phyloP scores from a whole-genome alignment of 1,284 basidiomycete species.

The Heterobasidion occidentale region DNA sequence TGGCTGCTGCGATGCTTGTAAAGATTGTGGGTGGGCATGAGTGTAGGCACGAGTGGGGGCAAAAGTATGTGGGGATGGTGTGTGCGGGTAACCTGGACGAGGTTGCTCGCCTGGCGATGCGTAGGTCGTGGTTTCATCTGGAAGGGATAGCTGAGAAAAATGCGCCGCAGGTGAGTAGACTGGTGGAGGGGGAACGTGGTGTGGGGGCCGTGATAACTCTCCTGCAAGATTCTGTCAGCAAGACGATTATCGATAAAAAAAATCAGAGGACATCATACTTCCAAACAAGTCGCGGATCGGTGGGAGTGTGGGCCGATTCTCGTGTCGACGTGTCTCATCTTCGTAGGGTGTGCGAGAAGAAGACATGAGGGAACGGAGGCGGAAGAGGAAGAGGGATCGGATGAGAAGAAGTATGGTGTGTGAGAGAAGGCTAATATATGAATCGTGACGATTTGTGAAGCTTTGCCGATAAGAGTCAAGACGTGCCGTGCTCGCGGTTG shows the following conservation, averaged over 20 bases:
- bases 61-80: not conserved
- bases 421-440: slow-evolving; percentile 5
- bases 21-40: not conserved
- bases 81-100: not conserved
- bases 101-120: not conserved
- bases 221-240: slow-evolving; percentile 3
- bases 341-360: slow-evolving; percentile 27
- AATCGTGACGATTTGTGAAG: not conserved
- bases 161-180: slow-evolving; percentile 9
- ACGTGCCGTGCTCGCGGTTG: not conserved
- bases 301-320: slow-evolving; percentile 59
- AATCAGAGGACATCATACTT: slow-evolving; percentile 30
- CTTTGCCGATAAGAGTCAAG: not conserved
- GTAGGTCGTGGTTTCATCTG: slow-evolving; percentile 5
- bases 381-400: slow-evolving; percentile 7
- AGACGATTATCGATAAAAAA: not conserved
- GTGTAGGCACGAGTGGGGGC: not conserved
- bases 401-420: slow-evolving; percentile 9
- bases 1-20: not conserved
- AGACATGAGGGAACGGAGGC: slow-evolving; percentile 22
- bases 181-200: not conserved
- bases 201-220: slow-evolving; percentile 12
- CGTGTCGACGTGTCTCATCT: slow-evolving; percentile 25
- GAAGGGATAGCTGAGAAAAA: slow-evolving; percentile 4
- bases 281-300: slow-evolving; percentile 67